A percentile compares a stretch with the other conserved stretches of the same genome.
These are phyloP conservation scores for Elsinoe australis DNA, from an alignment of 2,329 filamentous ascomycete species.

Conservation along the genomic window DNA sequence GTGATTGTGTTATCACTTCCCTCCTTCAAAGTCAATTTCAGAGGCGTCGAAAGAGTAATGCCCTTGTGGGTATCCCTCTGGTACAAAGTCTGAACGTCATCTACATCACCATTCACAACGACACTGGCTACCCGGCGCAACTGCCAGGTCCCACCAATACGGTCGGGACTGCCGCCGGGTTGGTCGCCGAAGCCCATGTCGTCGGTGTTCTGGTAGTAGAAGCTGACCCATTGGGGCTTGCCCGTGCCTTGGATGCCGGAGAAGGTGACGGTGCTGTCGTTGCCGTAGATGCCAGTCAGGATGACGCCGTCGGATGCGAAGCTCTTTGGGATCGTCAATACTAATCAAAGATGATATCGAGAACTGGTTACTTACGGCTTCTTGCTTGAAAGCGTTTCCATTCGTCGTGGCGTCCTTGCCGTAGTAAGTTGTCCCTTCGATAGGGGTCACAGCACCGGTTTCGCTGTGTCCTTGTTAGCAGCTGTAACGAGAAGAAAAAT, in stretches of 20 bases:
- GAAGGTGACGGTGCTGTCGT: constrained; percentile 49
- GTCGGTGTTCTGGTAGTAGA: constrained; percentile 54
- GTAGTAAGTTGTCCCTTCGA: constrained; percentile 44
- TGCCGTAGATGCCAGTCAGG: constrained; percentile 47
- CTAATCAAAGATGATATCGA: no score
- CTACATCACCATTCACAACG: constrained; percentile 47
- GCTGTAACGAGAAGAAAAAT: no score
- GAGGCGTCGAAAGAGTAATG: constrained; percentile 51
- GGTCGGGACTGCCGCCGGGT: constrained; percentile 49
- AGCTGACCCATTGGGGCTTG: constrained; percentile 50
- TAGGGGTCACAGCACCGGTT: constrained; percentile 42
- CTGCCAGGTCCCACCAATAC: constrained; percentile 54
- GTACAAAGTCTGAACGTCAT: constrained; percentile 44
- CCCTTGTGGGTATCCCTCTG: constrained; percentile 54
- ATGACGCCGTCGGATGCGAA: constrained; percentile 45
- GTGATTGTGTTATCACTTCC: constrained; percentile 50
- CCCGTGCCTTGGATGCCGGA: constrained; percentile 43
- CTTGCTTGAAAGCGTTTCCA: constrained; percentile 48
- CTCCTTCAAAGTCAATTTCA: constrained; percentile 47
- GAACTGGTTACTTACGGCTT: constrained; percentile 39
- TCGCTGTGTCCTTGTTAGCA: constrained; percentile 25
- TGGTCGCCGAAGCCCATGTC: constrained; percentile 53
- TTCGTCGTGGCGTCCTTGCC: constrained; percentile 39
- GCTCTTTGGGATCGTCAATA: no score
- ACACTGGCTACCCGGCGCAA: constrained; percentile 54